Percentiles rank a stretch among this genome's conserved stretches.
Evolutionary conservation across 2,329 filamentous ascomycete species (phyloP).

Genomic region (Nothophaeocryptopus gaeumannii): DNA sequence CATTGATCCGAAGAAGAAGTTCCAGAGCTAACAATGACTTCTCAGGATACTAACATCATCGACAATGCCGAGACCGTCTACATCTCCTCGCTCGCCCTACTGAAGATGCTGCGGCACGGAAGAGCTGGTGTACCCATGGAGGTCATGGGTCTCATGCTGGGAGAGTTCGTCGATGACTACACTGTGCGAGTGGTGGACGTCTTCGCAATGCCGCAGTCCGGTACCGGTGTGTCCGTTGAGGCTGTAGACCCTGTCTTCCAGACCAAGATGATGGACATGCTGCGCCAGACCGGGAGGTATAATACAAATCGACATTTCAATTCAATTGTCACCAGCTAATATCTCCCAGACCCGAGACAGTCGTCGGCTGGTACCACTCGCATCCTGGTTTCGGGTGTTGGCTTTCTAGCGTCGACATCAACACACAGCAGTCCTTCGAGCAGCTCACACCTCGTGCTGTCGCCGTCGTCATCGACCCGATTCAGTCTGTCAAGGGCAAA

Average conservation of each 20-base stretch:
- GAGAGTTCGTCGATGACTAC: conserved; percentile 98
- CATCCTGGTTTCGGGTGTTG: conserved; percentile 99
- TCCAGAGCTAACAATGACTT: conserved; percentile 13
- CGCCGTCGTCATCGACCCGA: conserved; percentile 95
- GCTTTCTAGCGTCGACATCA: conserved; percentile 98
- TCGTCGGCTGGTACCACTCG: conserved; percentile 99
- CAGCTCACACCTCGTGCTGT: conserved; percentile 95
- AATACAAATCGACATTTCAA: conserved; percentile 24
- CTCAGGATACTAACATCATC: conserved; percentile 86
- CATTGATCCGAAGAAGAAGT: no score
- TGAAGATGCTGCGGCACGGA: conserved; percentile 98
- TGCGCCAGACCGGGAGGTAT: conserved; percentile 92
- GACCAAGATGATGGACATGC: conserved; percentile 99
- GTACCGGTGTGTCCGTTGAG: conserved; percentile 96
- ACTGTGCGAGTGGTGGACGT: conserved; percentile 98
- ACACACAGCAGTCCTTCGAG: conserved; percentile 99
- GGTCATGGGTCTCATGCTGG: conserved; percentile 98
- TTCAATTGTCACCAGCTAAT: conserved; percentile 6
- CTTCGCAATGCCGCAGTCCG: conserved; percentile 98
- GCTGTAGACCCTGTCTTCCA: conserved; percentile 98
- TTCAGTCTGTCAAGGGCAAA: conserved; percentile 99
- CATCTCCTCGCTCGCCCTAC: conserved; percentile 91
- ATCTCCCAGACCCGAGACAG: conserved; percentile 74
- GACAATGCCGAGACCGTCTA: conserved; percentile 99
- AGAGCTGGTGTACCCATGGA: conserved; percentile 98